Conservation (phyloP, 768 basidiomycete genomes). For the Suillus fuscotomentosus region DNA sequence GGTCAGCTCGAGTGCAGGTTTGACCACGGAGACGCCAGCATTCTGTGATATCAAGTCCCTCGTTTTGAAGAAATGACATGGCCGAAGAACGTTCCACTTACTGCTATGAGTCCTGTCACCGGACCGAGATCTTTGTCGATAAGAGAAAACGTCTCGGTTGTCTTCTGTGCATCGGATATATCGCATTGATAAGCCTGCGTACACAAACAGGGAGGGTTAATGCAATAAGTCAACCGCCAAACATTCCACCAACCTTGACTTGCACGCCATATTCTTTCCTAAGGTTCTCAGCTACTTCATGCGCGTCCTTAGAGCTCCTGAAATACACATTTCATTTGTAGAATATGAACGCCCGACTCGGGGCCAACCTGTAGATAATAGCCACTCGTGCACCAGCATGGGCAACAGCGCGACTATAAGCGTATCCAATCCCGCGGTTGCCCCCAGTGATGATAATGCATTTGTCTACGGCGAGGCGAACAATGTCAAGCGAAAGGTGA, state of each 20-base stretch:
- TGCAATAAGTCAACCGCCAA: neutral
- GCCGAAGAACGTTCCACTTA: slow-evolving; percentile 18
- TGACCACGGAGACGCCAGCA: slow-evolving; percentile 61
- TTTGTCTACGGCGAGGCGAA: slow-evolving; percentile 32
- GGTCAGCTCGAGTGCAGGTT: slow-evolving; percentile 57
- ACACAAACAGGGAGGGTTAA: neutral
- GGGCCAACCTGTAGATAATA: slow-evolving; percentile 53
- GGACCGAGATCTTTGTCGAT: slow-evolving; percentile 50
- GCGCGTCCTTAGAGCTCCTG: slow-evolving; percentile 50
- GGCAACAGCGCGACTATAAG: slow-evolving; percentile 52
- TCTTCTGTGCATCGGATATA: slow-evolving; percentile 46
- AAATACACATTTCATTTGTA: no score
- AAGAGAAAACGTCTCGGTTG: slow-evolving; percentile 43
- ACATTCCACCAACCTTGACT: slow-evolving; percentile 29
- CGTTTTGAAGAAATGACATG: no score
- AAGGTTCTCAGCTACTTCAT: slow-evolving; percentile 45
- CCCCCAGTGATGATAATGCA: slow-evolving; percentile 62
- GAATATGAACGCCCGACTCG: neutral
- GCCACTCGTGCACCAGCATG: slow-evolving; percentile 58
- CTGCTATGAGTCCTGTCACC: slow-evolving; percentile 52
- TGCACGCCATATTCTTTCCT: slow-evolving; percentile 46
- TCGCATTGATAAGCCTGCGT: slow-evolving; percentile 64
- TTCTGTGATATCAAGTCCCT: slow-evolving; percentile 35
- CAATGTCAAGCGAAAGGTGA: neutral
- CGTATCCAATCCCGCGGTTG: slow-evolving; percentile 59